Base-by-base conservation (phyloP, 2,329 filamentous ascomycete genomes). In the Alternaria arborescens region DNA sequence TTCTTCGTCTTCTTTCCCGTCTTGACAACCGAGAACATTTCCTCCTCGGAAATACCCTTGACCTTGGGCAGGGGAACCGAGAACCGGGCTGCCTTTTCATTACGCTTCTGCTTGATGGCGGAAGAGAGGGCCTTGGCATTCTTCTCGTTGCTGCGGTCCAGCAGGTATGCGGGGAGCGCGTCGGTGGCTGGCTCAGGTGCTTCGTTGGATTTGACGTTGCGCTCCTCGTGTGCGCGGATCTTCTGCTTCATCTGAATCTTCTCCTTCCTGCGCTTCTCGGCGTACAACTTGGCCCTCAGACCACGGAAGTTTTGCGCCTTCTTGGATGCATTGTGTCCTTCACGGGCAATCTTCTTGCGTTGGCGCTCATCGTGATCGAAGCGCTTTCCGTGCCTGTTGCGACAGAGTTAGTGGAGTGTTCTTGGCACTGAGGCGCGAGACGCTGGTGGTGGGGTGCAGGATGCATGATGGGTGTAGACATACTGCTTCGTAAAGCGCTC, bases 21-120 rank as follows among this genome's bases (percentile, higher is more conserved):
- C 83, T 93, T 93, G 74, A 98, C 89, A 14, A 97, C 94, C 82
- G 92, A 94, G 85, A 98, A 98, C 91, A 97, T 73, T 83, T 97
- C 94, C 85, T 97, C 93, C 83, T 98, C 94, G 69, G 88, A 89
- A 71, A 98, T 97, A 66, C 93, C 94, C 74, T 92, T 88, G 44
- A 98, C 95, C 82, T 97, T 97, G 36, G 95, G 95, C 74, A 99
- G 80, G 2, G 95, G 95, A 40, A 98, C 95, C 32, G 87, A 87
- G 78, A 97, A 98, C 77, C 94, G 92, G 52, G 95, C 95, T 7
- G 94, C 93, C 86, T 97, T 97, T 80, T 96, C 65, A 87, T 78
- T 77, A 41, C 95, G 87, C 86, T 97, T 97, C 80, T 97, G 93
- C 87, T 98, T 99, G 83, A 97, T 97, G 55, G 93, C 91, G 61